Evolutionary conservation across 495 filamentous ascomycete species (phyloP), one percentile per base, ranked within the genome.

Genomic region (Hyaloscypha finlandica): DNA sequence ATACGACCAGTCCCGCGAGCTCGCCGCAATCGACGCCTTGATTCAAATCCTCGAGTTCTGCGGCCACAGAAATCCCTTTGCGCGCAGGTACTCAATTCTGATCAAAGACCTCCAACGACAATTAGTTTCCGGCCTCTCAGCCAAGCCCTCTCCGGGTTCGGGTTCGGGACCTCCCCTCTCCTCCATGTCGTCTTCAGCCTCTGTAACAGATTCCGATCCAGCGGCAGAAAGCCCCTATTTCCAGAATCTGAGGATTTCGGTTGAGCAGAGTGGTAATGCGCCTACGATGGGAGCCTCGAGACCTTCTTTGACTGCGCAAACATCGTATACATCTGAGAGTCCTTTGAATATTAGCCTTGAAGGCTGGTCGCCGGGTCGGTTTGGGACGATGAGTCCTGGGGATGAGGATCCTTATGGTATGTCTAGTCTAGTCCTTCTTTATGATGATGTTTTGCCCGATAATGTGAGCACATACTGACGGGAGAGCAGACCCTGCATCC

Each of bases 41-140:
- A 63, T 63, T 35, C 66, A 53, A 63, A 61, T 59, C 33, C 66
- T 68, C 33, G 59, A 63, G 22, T 63, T 63, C 32, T 68, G 66
- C 25, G 66, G 66, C 32, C 66, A 68, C 11, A 57, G 66, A 57
- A 68, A 59, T 53, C 31, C 66, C 31, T 68, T 68, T 52, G 66
- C 66, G 39, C 66, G 66, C 59, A 57, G 54, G 35, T 68, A 68
- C 33, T 63, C 33, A 16, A 57, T 45, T 45, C 37, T 58, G 35
- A 57, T 68, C 52, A 63, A 63, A 58, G 31, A 63, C 20, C 59
- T 68, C 16, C 61, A 35, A 32, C 45, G 51, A 54, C 45, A 55
- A 55, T 20, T 33, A n/a, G n/a, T n/a, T n/a, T n/a, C n/a, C n/a
- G n/a, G n/a, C 45, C 60, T 63, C 8, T 9, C 37, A 14, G 22